A percentile compares a stretch with the other conserved stretches of the same genome.
phyloP scores from a whole-genome alignment of 257 asterid genomes.

The Penstemon eatonii region DNA sequence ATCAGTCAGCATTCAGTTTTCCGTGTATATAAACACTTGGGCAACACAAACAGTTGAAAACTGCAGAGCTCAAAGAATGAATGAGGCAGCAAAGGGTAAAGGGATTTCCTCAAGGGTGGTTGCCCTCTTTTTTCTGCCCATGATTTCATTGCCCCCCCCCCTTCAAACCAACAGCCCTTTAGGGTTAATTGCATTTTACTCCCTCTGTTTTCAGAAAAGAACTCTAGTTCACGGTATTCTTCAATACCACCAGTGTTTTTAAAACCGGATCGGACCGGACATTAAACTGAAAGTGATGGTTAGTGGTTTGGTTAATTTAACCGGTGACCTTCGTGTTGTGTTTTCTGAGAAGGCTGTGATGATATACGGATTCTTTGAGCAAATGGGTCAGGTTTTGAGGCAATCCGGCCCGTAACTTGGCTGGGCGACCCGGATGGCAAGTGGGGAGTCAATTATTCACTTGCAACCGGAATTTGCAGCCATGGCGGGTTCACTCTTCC shows the following conservation, averaged over 20 bases:
- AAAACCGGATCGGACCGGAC: too few relatives aligned
- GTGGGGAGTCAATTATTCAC: neutral
- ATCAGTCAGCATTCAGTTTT: too few relatives aligned
- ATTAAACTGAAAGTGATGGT: too few relatives aligned
- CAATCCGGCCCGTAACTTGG: too few relatives aligned
- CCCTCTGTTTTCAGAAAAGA: too few relatives aligned
- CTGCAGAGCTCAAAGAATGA: too few relatives aligned
- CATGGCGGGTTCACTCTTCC: neutral
- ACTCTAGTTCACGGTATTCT: too few relatives aligned
- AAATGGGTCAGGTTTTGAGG: too few relatives aligned
- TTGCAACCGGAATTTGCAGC: neutral
- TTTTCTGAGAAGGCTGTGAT: neutral
- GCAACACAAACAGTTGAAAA: too few relatives aligned
- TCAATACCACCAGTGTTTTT: too few relatives aligned
- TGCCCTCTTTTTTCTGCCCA: neutral
- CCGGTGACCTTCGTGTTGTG: neutral
- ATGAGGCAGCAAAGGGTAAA: too few relatives aligned
- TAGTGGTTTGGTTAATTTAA: neutral
- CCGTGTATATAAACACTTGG: too few relatives aligned
- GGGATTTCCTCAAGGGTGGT: neutral
- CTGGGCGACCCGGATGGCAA: neutral
- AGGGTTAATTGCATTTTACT: neutral
- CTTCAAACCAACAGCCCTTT: neutral
- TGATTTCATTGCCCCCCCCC: neutral
- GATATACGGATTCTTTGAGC: neutral